Evolutionary conservation across 495 filamentous ascomycete genomes (phyloP), one percentile per base, ranked within the genome.

Genomic region (Tuber calosporum): DNA sequence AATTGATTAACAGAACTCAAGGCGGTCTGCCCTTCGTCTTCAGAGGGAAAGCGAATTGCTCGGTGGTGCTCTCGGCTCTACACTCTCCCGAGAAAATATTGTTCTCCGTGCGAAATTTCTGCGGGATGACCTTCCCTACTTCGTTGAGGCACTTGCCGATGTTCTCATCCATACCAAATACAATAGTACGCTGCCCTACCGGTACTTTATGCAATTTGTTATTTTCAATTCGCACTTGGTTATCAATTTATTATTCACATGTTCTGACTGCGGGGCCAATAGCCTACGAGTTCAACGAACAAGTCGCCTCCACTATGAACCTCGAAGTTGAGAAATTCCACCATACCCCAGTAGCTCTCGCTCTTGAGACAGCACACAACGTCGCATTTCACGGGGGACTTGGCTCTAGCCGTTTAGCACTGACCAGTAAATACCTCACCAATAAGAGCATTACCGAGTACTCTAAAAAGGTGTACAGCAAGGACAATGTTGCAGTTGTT

Each of bases 311-410:
- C 69, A 84, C 89, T 77, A 87, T 99, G 80, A 86, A 89, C 79
- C 78, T 88, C 79, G 87, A 89, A 82, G 91, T 95, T 84, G 87
- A 90, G 77, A 86, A 86, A 73, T 81, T 92, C 74, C 85, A 89
- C 74, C 85, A 84, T 75, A 88, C 88, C 83, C 86, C 92, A 68
- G 85, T 88, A 77, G 88, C 87, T 73, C 83, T 96, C 77, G 93
- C 95, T 74, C 81, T 94, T 78, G 91, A 96, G 84, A 90, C 91
- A 74, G 95, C 89, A 42, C 93, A 98, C 85, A 86, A 89, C 72
- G 84, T 93, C 77, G 95, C 95, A 76, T 99, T 98, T 88, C 95
- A 99, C 87, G 89, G 86, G 72, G 95, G 95, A 72, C 92, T 99
- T 79, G 95, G 95, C 76, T 85, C 87, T 66, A 87, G 90, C 70